phyloP scores from a whole-genome alignment of 306 rosid genomes.

The Vachellia collinsii region DNA sequence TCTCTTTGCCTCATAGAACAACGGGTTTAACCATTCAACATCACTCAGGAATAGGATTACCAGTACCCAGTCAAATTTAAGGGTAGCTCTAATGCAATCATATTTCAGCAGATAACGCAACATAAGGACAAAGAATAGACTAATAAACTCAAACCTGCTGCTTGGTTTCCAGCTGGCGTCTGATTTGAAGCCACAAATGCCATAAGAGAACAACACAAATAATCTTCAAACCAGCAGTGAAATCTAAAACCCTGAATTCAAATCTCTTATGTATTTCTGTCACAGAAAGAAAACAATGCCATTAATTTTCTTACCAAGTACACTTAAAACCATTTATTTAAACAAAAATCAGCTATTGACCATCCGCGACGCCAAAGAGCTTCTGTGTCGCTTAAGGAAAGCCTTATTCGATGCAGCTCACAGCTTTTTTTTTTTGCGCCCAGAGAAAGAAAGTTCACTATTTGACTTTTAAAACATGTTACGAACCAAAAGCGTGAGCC shows the following conservation, averaged over 20 bases:
- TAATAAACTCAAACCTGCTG: slow-evolving; percentile 58
- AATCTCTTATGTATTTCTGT: neutral
- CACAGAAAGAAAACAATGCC: slow-evolving; percentile 31
- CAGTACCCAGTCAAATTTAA: neutral
- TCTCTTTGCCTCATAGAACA: neutral
- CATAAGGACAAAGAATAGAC: neutral
- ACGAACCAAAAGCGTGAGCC: slow-evolving; percentile 4
- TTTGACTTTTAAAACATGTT: slow-evolving; percentile 5
- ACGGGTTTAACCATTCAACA: neutral
- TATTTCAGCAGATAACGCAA: neutral
- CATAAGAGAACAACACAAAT: slow-evolving; percentile 44
- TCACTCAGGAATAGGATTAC: neutral
- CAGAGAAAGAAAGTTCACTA: slow-evolving; percentile 8
- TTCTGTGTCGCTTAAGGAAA: neutral
- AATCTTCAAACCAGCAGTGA: slow-evolving; percentile 29
- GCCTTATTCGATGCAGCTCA: neutral
- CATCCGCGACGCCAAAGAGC: neutral
- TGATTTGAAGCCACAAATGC: slow-evolving; percentile 58
- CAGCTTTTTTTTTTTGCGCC: slow-evolving; percentile 18
- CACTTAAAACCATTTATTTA: slow-evolving; percentile 34
- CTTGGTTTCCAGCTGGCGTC: slow-evolving; percentile 41
- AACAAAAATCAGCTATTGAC: slow-evolving; percentile 26
- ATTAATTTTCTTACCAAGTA: slow-evolving; percentile 35
- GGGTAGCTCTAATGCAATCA: slow-evolving; percentile 1
- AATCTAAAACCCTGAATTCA: slow-evolving; percentile 33